Base-by-base conservation (phyloP, 805 yeast species). In the Ogataea thermomethanolica region DNA sequence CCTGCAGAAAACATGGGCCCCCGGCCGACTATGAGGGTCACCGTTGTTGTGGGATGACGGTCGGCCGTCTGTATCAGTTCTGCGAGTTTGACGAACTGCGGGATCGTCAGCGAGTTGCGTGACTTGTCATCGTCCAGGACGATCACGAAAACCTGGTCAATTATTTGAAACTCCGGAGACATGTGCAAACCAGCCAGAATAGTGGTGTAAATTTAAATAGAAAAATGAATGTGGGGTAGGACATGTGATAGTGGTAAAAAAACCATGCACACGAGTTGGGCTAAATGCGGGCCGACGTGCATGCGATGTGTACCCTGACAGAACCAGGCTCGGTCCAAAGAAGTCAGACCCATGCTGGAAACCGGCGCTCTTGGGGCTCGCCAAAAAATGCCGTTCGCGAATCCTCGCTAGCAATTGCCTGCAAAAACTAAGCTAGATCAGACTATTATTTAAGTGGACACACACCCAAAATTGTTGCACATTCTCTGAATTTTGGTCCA, bases 1-100 rank as follows among this genome's bases (percentile, higher is more conserved):
- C 96, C 96, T 6, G 95, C 84, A 20, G 88, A 79, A 60, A 87
- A 88, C 58, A 74, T 84, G 42, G 81, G 69, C 0, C 95, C 95
- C 0, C 83, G 69, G 25, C 88, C 71, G 54, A 78, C 80, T 35
- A 88, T 61, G 35, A 84, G 65, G 1, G 96, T 88, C 17, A 78
- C 71, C 7, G 73, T 54, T 0, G 91, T 80, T 14, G 69, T 66
- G 17, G 77, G 76, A 42, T 84, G 81, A 5, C 64, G 57, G 43
- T 84, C 81, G 0, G 95, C 89, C 44, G 69, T 56, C 48, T 78
- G 78, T 9, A 88, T 62, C 9, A 73, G 64, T 41, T 74, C 69
- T 2, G 82, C 86, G 36, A 87, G 61, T 39, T 72, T 62, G 26
- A 77, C 64, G 58, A 82, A 85, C 49, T 85, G 87, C 5, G 69